Percentiles rank a stretch among this genome's conserved stretches.
These are phyloP conservation scores for Anisogramma anomala DNA, from an alignment of 2,329 filamentous ascomycete species.

Conservation along the genomic window DNA sequence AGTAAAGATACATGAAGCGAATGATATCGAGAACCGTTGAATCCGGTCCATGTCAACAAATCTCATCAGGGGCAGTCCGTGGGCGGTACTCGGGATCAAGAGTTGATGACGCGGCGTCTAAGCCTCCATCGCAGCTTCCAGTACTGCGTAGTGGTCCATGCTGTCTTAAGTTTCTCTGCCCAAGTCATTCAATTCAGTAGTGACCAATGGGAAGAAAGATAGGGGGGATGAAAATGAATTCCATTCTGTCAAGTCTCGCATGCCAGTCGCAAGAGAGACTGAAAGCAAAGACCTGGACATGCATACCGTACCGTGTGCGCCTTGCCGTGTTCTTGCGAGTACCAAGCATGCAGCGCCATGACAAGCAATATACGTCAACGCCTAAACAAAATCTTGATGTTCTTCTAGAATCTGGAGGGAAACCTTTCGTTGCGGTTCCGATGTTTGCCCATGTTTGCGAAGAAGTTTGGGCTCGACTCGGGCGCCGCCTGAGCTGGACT, in stretches of 20 bases:
- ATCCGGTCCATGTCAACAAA: neutral
- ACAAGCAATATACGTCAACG: constrained; percentile 6
- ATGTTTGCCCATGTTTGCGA: constrained; percentile 27
- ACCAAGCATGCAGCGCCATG: constrained; percentile 8
- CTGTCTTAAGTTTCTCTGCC: too few species aligned
- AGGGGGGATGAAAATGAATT: neutral
- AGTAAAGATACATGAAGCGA: neutral
- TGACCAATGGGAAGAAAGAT: too few species aligned
- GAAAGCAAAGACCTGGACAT: constrained; percentile 2
- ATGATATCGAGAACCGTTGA: neutral
- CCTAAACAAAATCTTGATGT: neutral
- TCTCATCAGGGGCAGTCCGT: neutral
- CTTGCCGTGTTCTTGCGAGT: constrained; percentile 1
- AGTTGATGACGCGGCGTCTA: neutral
- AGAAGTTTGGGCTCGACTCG: constrained; percentile 20
- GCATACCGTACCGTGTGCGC: constrained; percentile 4
- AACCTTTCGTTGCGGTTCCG: constrained; percentile 31
- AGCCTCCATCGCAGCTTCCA: neutral
- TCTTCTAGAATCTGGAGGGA: constrained; percentile 21
- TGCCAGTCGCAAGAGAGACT: neutral
- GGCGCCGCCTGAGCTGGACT: constrained; percentile 2
- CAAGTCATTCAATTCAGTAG: too few species aligned
- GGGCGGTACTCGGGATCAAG: too few species aligned
- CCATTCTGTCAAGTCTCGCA: neutral
- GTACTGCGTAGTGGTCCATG: too few species aligned